Conservation (phyloP, 2,329 filamentous ascomycete genomes). For the Talaromyces funiculosus region DNA sequence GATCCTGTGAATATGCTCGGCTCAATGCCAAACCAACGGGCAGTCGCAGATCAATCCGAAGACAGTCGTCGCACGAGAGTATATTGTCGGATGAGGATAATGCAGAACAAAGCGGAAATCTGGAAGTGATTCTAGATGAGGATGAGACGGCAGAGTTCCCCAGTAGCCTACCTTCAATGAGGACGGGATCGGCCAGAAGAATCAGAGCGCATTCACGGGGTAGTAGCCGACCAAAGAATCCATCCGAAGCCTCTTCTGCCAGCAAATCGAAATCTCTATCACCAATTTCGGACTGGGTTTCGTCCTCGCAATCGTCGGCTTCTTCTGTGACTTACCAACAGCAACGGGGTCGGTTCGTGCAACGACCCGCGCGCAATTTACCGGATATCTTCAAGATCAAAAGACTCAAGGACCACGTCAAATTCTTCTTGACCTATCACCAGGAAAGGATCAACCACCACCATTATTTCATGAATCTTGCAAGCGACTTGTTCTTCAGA, state of each 20-base stretch:
- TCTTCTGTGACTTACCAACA: constrained; percentile 5
- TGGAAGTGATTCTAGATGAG: constrained; percentile 41
- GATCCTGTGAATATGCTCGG: constrained; percentile 85
- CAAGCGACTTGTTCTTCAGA: constrained; percentile 68
- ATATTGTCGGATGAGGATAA: constrained; percentile 50
- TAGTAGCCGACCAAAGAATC: constrained; percentile 21
- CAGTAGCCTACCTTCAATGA: constrained; percentile 17
- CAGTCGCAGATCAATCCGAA: constrained; percentile 42
- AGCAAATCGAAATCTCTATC: constrained; percentile 46
- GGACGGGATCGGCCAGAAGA: constrained; percentile 22
- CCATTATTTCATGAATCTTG: constrained; percentile 73
- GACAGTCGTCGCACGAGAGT: constrained; percentile 39
- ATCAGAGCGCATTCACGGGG: constrained; percentile 27
- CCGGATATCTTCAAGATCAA: constrained; percentile 21
- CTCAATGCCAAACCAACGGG: constrained; percentile 40
- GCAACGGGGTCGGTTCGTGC: constrained; percentile 4
- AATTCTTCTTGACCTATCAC: constrained; percentile 74
- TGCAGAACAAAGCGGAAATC: constrained; percentile 33
- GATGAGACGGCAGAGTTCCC: constrained; percentile 28
- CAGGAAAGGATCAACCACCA: constrained; percentile 69
- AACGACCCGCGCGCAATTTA: constrained; percentile 19
- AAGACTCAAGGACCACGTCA: constrained; percentile 57
- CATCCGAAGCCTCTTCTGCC: constrained; percentile 32
- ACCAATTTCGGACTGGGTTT: constrained; percentile 46
- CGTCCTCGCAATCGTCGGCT: constrained; percentile 27